Percentiles rank a stretch among this genome's conserved stretches.
Evolutionary conservation across 305 asterid species (phyloP).

Genomic region (Fraxinus dipetala): DNA sequence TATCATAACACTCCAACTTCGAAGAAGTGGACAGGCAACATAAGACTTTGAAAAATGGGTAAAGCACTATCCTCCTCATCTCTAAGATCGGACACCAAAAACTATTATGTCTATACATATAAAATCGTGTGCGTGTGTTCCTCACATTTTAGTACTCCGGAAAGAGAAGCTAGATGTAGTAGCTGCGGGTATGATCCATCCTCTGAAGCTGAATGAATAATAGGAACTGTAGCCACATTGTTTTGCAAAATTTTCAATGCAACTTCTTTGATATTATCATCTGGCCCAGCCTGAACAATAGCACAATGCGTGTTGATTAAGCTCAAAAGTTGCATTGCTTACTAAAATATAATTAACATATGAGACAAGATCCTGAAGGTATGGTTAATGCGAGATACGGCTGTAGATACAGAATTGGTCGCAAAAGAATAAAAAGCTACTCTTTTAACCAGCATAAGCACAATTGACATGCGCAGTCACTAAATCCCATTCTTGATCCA

Average conservation of each 20-base stretch:
- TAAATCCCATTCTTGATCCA: neutral
- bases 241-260: conserved; percentile 76
- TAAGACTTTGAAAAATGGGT: neutral
- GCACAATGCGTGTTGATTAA: conserved; percentile 7
- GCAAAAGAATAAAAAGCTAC: neutral
- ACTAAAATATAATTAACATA: neutral
- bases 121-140: neutral
- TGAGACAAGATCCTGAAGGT: neutral
- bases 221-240: conserved; percentile 77
- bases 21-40: neutral
- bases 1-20: neutral
- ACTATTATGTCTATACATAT: neutral
- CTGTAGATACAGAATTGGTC: neutral
- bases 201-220: conserved; percentile 63
- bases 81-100: neutral
- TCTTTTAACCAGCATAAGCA: neutral
- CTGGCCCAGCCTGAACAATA: conserved; percentile 79
- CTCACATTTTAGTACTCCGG: conserved; percentile 83
- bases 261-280: conserved; percentile 69
- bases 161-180: conserved; percentile 85
- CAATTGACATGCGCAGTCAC: neutral
- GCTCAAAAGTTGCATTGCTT: neutral
- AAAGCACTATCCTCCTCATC: neutral
- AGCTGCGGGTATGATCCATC: conserved; percentile 80
- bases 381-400: neutral